Conservation (phyloP, 352 stramenopile species). For the Pythium oligandrum region DNA sequence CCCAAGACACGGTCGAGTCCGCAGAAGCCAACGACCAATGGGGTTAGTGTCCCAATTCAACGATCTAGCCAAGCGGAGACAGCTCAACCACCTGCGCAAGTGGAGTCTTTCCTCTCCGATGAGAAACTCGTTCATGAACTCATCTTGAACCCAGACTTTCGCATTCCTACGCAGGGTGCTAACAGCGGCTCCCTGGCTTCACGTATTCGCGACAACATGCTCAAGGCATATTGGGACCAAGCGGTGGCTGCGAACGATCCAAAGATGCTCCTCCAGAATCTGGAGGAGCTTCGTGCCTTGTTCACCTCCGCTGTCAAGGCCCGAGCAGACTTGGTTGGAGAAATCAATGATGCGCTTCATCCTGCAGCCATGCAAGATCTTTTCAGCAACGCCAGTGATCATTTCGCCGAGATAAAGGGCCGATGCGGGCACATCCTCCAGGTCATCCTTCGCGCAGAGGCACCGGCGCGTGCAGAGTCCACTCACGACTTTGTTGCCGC, state of each 20-base stretch:
- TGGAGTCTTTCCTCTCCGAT: slow-evolving; percentile 47
- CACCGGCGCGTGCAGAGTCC: slow-evolving; percentile 39
- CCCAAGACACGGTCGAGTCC: not conserved
- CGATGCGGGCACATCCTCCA: slow-evolving; percentile 42
- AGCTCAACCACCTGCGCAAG: slow-evolving; percentile 19
- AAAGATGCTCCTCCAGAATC: slow-evolving; percentile 32
- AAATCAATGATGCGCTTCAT: slow-evolving; percentile 35
- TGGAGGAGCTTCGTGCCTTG: slow-evolving; percentile 42
- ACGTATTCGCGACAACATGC: slow-evolving; percentile 47
- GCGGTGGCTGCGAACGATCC: slow-evolving; percentile 43
- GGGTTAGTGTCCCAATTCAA: not conserved
- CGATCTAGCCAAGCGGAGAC: not conserved
- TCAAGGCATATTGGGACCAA: slow-evolving; percentile 67
- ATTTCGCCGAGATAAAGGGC: slow-evolving; percentile 27
- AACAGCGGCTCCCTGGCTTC: slow-evolving; percentile 25
- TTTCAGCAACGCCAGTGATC: slow-evolving; percentile 26
- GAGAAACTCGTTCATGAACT: slow-evolving; percentile 64
- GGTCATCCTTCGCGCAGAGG: slow-evolving; percentile 40
- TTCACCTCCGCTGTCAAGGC: slow-evolving; percentile 27
- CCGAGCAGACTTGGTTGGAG: slow-evolving; percentile 24
- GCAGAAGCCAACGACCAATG: not conserved
- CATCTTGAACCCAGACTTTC: slow-evolving; percentile 65
- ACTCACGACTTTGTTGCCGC: slow-evolving; percentile 31
- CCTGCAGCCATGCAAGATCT: slow-evolving; percentile 25
- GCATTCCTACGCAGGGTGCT: slow-evolving; percentile 18